These are phyloP conservation scores for Lepraria neglecta DNA, from an alignment of 495 filamentous ascomycete species.

Conservation along the genomic window DNA sequence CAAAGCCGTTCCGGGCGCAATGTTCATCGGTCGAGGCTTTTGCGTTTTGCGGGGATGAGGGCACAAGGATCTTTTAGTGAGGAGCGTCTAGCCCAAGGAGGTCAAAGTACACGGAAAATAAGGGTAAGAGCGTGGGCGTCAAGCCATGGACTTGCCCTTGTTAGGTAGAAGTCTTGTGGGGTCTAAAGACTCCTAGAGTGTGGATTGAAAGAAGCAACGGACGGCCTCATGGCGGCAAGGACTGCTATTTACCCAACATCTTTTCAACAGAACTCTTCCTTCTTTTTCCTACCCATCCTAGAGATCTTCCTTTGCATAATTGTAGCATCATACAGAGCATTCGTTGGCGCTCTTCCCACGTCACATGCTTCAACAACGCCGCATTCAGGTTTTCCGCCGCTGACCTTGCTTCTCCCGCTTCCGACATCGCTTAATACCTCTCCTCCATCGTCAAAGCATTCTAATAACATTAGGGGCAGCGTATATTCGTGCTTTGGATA, in stretches of 20 bases:
- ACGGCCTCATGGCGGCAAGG: not conserved
- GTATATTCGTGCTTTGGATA: not conserved
- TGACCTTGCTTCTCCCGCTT: slow-evolving; percentile 6
- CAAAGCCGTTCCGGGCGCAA: not conserved
- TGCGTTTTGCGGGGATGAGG: slow-evolving; percentile 2
- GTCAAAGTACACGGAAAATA: not conserved
- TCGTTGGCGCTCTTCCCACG: not conserved
- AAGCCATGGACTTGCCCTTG: not conserved
- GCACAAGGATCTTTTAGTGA: not conserved
- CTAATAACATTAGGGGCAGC: not conserved
- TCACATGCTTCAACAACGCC: slow-evolving; percentile 5
- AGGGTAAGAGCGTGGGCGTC: not conserved
- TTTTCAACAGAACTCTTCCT: not conserved
- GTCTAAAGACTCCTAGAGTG: not conserved
- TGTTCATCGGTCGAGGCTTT: not conserved
- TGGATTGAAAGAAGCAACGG: not conserved
- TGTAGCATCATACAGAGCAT: slow-evolving; percentile 5
- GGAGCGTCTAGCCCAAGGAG: slow-evolving; percentile 2
- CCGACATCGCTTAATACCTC: slow-evolving; percentile 10
- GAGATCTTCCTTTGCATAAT: not conserved
- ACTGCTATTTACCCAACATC: not conserved
- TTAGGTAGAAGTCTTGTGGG: not conserved
- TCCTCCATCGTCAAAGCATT: not conserved
- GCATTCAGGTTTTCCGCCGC: slow-evolving; percentile 9
- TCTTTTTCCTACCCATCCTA: not conserved